Base-by-base conservation (phyloP, 805 yeast genomes). In the Candida bentonensis region DNA sequence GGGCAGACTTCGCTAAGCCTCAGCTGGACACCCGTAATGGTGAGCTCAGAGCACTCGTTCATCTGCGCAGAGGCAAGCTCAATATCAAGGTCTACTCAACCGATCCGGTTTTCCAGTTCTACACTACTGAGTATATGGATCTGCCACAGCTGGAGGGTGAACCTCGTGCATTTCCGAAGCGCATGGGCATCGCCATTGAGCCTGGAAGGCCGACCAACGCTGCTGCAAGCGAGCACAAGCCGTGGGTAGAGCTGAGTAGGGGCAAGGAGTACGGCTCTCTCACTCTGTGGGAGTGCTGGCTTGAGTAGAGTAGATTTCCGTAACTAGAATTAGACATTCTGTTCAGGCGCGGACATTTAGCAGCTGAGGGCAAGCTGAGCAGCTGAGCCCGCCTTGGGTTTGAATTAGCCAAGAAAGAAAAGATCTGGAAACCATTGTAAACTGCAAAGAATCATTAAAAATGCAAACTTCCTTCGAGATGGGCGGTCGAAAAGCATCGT, bases 31-130 rank as follows among this genome's bases (percentile, higher is more conserved):
- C 82, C 9, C 64, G 80, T 44, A n/a, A 45, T 3, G 43, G 49
- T 3, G 56, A 57, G 17, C 55, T 71, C 47, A 57, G 52, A 40
- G 49, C 61, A 22, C 61, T 75, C 21, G 59, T 69, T 25, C 67
- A 63, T 51, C 73, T 76, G 7, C 56, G 56, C 22, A 61, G 60
- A 21, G 60, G 77, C 3, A 58, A 62, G 4, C 53, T 70, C 42
- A 60, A 63, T 40, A 53, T 79, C 33, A 58, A 59, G 20, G 70
- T 72, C 5, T 53, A 58, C 15, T 65, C 82, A 4, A 79, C 85
- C 2, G 86, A 79, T 47, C 86, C 85, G 4, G 63, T 76, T 2
- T 76, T 74, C 65, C 83, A 78, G 57, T 63, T 79, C 34, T 79
- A 78, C 59, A 76, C 83, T 23, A 82, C 82, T 21, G 78, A 72